Evolutionary conservation across 148 eudicot species (phyloP).

Genomic region (Amaranthus palmeri): DNA sequence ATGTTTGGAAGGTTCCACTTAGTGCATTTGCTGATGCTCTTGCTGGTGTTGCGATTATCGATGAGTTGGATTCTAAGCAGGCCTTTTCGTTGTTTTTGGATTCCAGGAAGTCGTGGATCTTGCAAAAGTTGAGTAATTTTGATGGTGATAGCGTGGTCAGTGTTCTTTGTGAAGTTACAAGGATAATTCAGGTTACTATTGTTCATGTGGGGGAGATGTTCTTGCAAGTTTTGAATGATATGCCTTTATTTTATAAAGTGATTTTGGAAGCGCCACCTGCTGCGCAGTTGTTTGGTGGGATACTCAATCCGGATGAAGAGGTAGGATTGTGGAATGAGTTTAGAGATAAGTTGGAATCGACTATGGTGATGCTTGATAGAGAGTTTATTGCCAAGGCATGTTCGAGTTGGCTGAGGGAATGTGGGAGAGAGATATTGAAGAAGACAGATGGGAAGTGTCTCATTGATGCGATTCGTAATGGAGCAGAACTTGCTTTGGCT

Average conservation of each 20-base stretch:
- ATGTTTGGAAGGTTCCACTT: constrained; percentile 28
- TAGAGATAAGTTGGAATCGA: constrained; percentile 68
- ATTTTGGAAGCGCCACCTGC: constrained; percentile 82
- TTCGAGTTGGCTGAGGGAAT: constrained; percentile 81
- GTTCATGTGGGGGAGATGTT: constrained; percentile 92
- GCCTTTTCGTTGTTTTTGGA: constrained; percentile 68
- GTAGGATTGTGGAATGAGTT: constrained; percentile 78
- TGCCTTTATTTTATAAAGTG: constrained; percentile 87
- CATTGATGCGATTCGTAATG: constrained; percentile 72
- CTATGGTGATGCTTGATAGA: constrained; percentile 64
- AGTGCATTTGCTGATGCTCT: constrained; percentile 74
- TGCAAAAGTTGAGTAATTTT: constrained; percentile 53
- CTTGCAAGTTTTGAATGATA: constrained; percentile 82
- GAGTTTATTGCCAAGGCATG: constrained; percentile 65
- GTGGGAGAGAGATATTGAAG: constrained; percentile 75
- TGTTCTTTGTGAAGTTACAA: constrained; percentile 69
- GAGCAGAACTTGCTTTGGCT: constrained; percentile 74
- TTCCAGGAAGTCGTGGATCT: constrained; percentile 69
- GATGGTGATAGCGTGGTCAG: constrained; percentile 49
- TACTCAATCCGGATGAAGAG: constrained; percentile 86
- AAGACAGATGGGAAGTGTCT: constrained; percentile 63
- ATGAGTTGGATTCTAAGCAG: constrained; percentile 68
- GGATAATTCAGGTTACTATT: constrained; percentile 83
- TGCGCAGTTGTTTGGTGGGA: constrained; percentile 92
- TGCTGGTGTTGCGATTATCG: constrained; percentile 74